Conservation (phyloP, 1,139 yeast species). For the Kazachstania sp. region DNA sequence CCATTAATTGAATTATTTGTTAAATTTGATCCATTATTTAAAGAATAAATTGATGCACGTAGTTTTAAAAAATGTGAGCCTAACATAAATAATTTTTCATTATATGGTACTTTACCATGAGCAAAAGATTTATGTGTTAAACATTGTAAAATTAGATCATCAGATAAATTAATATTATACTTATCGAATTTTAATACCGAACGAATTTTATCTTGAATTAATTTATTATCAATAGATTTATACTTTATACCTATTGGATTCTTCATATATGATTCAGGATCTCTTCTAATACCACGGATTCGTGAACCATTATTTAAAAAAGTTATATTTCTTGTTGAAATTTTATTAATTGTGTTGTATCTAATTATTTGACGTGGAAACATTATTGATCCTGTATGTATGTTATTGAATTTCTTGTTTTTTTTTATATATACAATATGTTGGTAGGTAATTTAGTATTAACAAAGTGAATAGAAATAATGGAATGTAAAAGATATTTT, state of each 20-base stretch:
- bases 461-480: too few relatives aligned
- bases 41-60: slow-evolving; percentile 46
- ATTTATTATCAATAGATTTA: slow-evolving; percentile 46
- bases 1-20: slow-evolving; percentile 39
- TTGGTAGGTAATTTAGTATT: too few relatives aligned
- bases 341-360: neutral
- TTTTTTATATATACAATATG: too few relatives aligned
- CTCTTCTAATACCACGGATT: slow-evolving; percentile 66
- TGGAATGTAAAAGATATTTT: too few relatives aligned
- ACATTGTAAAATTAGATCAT: slow-evolving; percentile 54
- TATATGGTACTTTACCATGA: slow-evolving; percentile 80
- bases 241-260: slow-evolving; percentile 54
- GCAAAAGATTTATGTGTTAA: slow-evolving; percentile 92
- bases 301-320: slow-evolving; percentile 49
- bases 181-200: slow-evolving; percentile 32
- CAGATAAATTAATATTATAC: slow-evolving; percentile 19
- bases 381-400: too few relatives aligned
- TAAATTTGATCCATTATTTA: slow-evolving; percentile 15
- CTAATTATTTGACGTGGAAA: neutral
- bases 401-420: too few relatives aligned
- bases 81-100: slow-evolving; percentile 69
- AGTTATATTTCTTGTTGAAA: slow-evolving; percentile 8
- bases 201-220: slow-evolving; percentile 28
- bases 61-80: slow-evolving; percentile 70
- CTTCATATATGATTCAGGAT: slow-evolving; percentile 55